Percentiles rank a stretch among this genome's conserved stretches.
Evolutionary conservation across 345 rosid species (phyloP).

Genomic region (Camelina sativa): DNA sequence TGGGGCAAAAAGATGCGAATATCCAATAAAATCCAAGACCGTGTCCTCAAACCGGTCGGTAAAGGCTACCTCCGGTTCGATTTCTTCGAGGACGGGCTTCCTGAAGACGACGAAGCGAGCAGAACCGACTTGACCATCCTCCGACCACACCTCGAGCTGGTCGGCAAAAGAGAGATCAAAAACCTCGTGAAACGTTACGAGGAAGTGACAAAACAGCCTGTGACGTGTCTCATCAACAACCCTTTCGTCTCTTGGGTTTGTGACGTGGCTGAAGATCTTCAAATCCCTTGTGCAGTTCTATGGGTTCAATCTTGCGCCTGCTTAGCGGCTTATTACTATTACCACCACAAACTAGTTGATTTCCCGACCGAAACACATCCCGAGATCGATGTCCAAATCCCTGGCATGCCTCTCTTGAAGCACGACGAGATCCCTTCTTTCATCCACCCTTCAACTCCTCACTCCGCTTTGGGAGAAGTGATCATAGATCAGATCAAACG

Average conservation of each 20-base stretch:
- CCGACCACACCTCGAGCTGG: constrained; percentile 57
- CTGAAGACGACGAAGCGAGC: constrained; percentile 56
- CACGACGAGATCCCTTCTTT: constrained; percentile 84
- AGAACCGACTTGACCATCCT: constrained; percentile 38
- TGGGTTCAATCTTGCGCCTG: constrained; percentile 95
- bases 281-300: constrained; percentile 81
- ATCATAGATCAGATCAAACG: constrained; percentile 66
- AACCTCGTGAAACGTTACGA: constrained; percentile 53
- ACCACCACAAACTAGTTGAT: constrained; percentile 49
- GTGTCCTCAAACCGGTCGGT: constrained; percentile 59
- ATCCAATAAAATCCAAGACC: constrained; percentile 51
- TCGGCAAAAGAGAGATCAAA: constrained; percentile 54
- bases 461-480: constrained; percentile 48
- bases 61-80: constrained; percentile 71
- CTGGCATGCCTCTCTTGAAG: constrained; percentile 70
- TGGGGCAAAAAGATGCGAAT: constrained; percentile 60
- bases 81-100: constrained; percentile 69
- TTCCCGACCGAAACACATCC: constrained; percentile 66
- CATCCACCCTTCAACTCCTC: constrained; percentile 63
- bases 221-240: constrained; percentile 80
- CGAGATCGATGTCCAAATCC: constrained; percentile 66
- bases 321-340: constrained; percentile 72
- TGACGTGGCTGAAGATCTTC: constrained; percentile 69
- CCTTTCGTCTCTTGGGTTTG: constrained; percentile 90
- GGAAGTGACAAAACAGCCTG: constrained; percentile 59